These are phyloP conservation scores for Chlamydomonas reinhardtii DNA, from an alignment of 163 green algal species.

Conservation along the genomic window DNA sequence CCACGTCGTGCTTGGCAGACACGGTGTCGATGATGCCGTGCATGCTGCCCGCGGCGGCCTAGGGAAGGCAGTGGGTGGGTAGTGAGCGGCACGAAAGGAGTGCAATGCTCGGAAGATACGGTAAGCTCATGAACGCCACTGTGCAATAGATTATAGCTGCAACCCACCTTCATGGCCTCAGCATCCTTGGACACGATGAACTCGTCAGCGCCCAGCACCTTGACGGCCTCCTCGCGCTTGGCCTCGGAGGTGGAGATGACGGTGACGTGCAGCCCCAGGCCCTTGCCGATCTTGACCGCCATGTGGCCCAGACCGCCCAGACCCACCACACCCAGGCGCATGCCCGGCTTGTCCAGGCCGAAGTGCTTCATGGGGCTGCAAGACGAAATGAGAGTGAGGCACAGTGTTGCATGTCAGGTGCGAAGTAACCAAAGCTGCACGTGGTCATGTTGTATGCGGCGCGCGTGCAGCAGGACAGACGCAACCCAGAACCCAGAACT, in stretches of 20 bases:
- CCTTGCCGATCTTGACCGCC: slow-evolving; percentile 53
- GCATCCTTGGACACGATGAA: slow-evolving; percentile 57
- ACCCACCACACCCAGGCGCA: slow-evolving; percentile 86
- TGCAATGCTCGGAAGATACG: not conserved
- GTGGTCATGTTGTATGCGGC: no score
- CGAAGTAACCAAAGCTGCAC: no score
- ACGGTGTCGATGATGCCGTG: slow-evolving; percentile 91
- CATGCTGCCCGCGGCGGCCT: slow-evolving; percentile 58
- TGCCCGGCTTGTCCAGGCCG: slow-evolving; percentile 80
- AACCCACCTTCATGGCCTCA: slow-evolving; percentile 51
- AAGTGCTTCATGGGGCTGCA: slow-evolving; percentile 80
- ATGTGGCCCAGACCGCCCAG: slow-evolving; percentile 91
- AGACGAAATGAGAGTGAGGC: no score
- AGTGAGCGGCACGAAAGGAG: no score
- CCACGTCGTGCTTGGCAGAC: slow-evolving; percentile 68
- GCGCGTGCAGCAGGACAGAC: no score
- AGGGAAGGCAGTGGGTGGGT: not conserved
- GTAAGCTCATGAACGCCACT: no score
- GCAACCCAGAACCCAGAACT: no score
- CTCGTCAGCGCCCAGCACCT: slow-evolving; percentile 48
- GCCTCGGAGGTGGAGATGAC: slow-evolving; percentile 54
- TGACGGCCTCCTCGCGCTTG: slow-evolving; percentile 62
- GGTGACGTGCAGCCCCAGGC: slow-evolving; percentile 60
- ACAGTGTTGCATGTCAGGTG: no score
- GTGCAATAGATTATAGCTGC: no score